These are phyloP conservation scores for Pseudocercospora cruenta DNA, from an alignment of 2,329 filamentous ascomycete genomes.

Conservation along the genomic window DNA sequence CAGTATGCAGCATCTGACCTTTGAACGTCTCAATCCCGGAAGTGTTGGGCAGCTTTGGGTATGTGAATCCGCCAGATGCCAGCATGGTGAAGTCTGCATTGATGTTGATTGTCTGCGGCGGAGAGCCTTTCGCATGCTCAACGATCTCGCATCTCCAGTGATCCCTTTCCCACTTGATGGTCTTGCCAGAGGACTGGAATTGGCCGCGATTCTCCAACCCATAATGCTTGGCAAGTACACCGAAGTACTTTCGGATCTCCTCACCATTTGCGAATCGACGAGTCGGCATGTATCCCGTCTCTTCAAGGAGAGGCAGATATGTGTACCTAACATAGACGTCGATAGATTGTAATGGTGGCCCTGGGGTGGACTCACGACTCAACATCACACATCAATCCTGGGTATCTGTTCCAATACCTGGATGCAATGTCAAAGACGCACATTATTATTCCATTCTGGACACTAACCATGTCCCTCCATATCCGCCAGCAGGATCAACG, in stretches of 20 bases:
- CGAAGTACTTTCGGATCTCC: constrained; percentile 53
- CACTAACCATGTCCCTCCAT: constrained; percentile 50
- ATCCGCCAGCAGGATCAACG: constrained; percentile 52
- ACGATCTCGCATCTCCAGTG: constrained; percentile 39
- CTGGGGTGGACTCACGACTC: constrained; percentile 41
- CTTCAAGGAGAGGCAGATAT: constrained; percentile 63
- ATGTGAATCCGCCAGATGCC: constrained; percentile 46
- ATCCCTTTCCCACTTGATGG: constrained; percentile 47
- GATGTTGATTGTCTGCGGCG: constrained; percentile 32
- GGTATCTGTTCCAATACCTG: constrained; percentile 37
- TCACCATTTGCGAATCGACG: constrained; percentile 50
- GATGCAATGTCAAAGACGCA: constrained; percentile 37
- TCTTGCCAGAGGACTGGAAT: constrained; percentile 51
- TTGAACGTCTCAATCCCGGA: constrained; percentile 44
- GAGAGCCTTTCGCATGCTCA: constrained; percentile 35
- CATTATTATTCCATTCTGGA: constrained; percentile 30
- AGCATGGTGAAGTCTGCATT: constrained; percentile 45
- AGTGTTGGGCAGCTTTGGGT: constrained; percentile 51
- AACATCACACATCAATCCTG: constrained; percentile 57
- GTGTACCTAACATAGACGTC: constrained; percentile 45
- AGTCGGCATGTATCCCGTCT: constrained; percentile 61
- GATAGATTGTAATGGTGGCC: too few relatives aligned
- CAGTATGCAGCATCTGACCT: constrained; percentile 48
- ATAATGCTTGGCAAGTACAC: constrained; percentile 50
- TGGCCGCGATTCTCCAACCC: constrained; percentile 47